Evolutionary conservation across 208 protist species (phyloP), one percentile per base, ranked within the genome.

Genomic region (Trichomonas gallinae): DNA sequence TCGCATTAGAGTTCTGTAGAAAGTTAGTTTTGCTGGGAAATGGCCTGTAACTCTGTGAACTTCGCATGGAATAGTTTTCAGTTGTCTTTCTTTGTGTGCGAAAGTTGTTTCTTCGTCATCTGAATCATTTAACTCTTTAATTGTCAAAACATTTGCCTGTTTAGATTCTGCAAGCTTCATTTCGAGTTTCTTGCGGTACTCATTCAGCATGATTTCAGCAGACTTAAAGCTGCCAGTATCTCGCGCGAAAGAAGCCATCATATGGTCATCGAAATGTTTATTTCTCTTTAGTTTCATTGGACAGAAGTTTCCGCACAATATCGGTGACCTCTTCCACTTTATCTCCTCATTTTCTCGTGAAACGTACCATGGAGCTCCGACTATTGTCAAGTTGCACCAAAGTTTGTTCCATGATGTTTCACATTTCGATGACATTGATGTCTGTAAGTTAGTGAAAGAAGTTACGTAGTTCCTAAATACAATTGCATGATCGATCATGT

Each of bases 271-370:
- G 44, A 93, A 93, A 36, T 51, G 87, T 51, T 48, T 93, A 36
- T 93, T 93, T 51, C 17, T 48, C 17, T 48, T 93, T 17, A 93
- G 34, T 93, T 93, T 93, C 87, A 93, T 93, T 38, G 87, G 87
- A 93, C 87, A 93, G 31, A 44, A 93, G 31, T 42, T 48, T 93
- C 17, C 8, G 31, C 44, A 51, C 17, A 38, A 36, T 23, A 17
- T 34, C 2, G 36, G 45, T 11, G 42, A 42, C 8, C 87, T 34
- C 44, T 51, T 93, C 87, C 87, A 93, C 51, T 93, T 93, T 38
- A 44, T 8, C 17, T 48, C 17, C 51, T 48, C 21, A 51, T 34
- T 15, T 11, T 51, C 31, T 38, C 17, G 4, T 48, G 83, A 44
- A 89, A 46, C 17, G 36, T 38, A 31, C 87, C 87, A 93, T 58